These are phyloP conservation scores for Mollisia scopiformis DNA, from an alignment of 2,329 filamentous ascomycete species.

Conservation along the genomic window DNA sequence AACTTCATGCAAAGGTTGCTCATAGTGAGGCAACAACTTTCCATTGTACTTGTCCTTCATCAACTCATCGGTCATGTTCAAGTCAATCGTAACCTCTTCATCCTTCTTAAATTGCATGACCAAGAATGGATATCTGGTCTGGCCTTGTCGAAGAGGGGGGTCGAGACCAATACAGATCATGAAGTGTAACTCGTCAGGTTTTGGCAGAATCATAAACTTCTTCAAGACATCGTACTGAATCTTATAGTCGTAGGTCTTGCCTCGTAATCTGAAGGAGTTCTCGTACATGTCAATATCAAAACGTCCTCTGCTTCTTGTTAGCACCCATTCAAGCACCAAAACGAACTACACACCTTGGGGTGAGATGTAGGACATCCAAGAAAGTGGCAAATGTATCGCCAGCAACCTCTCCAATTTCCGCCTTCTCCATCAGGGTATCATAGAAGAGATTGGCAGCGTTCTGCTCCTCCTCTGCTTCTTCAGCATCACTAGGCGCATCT, in stretches of 20 bases:
- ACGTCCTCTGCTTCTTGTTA: slow-evolving; percentile 71
- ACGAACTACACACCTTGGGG: slow-evolving; percentile 68
- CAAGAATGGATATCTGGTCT: slow-evolving; percentile 96
- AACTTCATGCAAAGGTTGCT: slow-evolving; percentile 90
- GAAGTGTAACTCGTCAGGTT: slow-evolving; percentile 96
- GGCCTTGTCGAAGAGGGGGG: slow-evolving; percentile 91
- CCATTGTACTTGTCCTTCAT: slow-evolving; percentile 86
- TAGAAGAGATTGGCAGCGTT: slow-evolving; percentile 98
- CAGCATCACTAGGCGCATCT: slow-evolving; percentile 65
- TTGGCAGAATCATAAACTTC: slow-evolving; percentile 98
- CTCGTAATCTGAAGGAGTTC: slow-evolving; percentile 91
- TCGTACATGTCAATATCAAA: slow-evolving; percentile 99
- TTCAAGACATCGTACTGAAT: slow-evolving; percentile 98
- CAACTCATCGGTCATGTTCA: slow-evolving; percentile 93
- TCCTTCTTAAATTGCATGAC: slow-evolving; percentile 99
- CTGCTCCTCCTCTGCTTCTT: slow-evolving; percentile 74
- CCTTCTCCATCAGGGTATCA: slow-evolving; percentile 96
- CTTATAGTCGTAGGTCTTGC: slow-evolving; percentile 99
- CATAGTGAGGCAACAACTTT: slow-evolving; percentile 86
- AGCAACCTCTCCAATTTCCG: slow-evolving; percentile 98
- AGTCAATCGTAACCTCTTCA: slow-evolving; percentile 92
- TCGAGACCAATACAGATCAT: slow-evolving; percentile 95
- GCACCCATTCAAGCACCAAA: slow-evolving; percentile 5
- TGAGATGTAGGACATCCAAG: slow-evolving; percentile 94
- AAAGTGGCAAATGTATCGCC: slow-evolving; percentile 98